phyloP scores from a whole-genome alignment of 306 rosid species.

The Cicer yamashitae region DNA sequence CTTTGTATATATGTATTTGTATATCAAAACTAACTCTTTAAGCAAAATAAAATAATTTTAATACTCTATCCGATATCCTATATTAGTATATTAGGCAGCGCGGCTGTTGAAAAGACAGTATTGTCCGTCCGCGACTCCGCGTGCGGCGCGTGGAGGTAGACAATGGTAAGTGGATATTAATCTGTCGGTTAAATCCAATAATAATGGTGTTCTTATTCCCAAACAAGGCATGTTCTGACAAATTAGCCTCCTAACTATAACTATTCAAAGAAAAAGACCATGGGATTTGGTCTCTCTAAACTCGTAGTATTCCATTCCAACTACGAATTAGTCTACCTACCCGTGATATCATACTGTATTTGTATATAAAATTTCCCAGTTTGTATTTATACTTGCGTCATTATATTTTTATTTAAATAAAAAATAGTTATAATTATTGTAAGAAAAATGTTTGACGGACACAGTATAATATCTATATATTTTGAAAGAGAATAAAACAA shows the following conservation, averaged over 20 bases:
- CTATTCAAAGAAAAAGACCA: background rate
- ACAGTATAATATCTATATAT: too few species aligned
- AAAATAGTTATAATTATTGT: background rate
- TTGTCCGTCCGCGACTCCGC: conserved; percentile 36
- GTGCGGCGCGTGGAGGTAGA: conserved; percentile 18
- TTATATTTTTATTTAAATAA: background rate
- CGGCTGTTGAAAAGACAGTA: conserved; percentile 42
- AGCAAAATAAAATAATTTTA: background rate
- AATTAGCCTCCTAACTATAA: background rate
- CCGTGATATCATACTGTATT: background rate
- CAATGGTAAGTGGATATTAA: background rate
- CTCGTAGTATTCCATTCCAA: background rate
- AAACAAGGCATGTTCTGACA: conserved; percentile 35
- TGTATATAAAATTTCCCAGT: background rate
- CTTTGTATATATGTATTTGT: too few species aligned
- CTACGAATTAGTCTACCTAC: conserved; percentile 7
- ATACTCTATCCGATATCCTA: background rate
- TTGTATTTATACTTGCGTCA: background rate
- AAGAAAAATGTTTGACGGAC: too few species aligned
- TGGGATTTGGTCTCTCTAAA: conserved; percentile 9
- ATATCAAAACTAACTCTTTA: too few species aligned
- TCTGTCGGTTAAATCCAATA: conserved; percentile 25
- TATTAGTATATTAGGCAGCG: background rate
- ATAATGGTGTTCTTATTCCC: conserved; percentile 31
- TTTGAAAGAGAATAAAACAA: too few species aligned